These are phyloP conservation scores for Trichophyton verrucosum DNA, from an alignment of 2,329 filamentous ascomycete genomes.

Conservation along the genomic window DNA sequence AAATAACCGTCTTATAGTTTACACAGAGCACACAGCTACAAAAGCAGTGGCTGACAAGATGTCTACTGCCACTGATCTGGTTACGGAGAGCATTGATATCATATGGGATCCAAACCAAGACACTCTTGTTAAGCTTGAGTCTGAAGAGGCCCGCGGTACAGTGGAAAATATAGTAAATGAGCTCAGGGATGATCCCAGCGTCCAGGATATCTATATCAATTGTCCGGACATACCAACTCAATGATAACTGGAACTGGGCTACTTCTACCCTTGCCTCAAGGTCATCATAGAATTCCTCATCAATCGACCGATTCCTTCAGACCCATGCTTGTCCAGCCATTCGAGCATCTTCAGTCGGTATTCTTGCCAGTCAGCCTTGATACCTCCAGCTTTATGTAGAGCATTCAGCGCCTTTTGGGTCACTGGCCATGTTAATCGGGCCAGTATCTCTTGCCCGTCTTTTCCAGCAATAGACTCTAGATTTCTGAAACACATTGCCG, in stretches of 20 bases:
- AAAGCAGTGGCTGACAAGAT: constrained; percentile 53
- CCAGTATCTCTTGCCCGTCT: constrained; percentile 16
- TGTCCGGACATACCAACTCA: constrained; percentile 9
- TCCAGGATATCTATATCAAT: constrained; percentile 73
- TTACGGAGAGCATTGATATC: constrained; percentile 64
- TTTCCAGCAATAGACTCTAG: constrained; percentile 35
- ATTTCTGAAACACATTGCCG: constrained; percentile 36
- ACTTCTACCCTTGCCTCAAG: constrained; percentile 40
- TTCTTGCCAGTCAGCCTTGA: constrained; percentile 57
- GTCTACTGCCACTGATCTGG: constrained; percentile 50
- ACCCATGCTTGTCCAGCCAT: constrained; percentile 52
- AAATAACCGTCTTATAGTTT: constrained; percentile 59
- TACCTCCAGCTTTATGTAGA: constrained; percentile 53
- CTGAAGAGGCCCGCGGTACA: constrained; percentile 41
- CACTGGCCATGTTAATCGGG: constrained; percentile 43
- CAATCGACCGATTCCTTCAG: constrained; percentile 54
- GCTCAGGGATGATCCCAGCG: constrained; percentile 53
- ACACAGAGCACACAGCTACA: constrained; percentile 54
- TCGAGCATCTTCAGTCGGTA: constrained; percentile 62
- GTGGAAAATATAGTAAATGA: constrained; percentile 46
- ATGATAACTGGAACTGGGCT: not conserved
- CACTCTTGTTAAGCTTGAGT: constrained; percentile 53
- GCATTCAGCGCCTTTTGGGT: constrained; percentile 52
- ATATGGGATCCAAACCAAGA: constrained; percentile 77
- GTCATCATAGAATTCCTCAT: constrained; percentile 75